A percentile compares a stretch with the other conserved stretches of the same genome.
phyloP scores from a whole-genome alignment of 306 rosid species.

The Prunus davidiana region DNA sequence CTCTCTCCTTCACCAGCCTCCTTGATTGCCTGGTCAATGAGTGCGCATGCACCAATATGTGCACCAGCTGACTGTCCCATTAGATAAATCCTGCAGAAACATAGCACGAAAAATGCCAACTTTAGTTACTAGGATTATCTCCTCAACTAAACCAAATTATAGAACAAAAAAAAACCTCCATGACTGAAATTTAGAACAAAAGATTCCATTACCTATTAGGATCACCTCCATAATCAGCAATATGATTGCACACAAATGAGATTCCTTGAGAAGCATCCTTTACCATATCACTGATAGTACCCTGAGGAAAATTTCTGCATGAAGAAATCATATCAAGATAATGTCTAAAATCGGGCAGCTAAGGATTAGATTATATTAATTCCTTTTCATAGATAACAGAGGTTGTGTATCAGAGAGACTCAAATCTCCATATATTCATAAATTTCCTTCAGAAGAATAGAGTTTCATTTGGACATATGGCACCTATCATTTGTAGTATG shows the following conservation, averaged over 20 bases:
- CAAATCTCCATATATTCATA: neutral
- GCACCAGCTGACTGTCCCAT: slow-evolving; percentile 99
- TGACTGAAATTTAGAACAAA: neutral
- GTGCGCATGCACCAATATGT: slow-evolving; percentile 85
- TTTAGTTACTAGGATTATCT: slow-evolving; percentile 13
- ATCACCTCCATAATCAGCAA: slow-evolving; percentile 92
- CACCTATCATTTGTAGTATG: neutral
- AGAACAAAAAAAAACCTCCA: neutral
- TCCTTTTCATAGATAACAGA: neutral
- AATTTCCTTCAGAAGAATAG: neutral
- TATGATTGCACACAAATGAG: slow-evolving; percentile 83
- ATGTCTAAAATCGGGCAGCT: too few species aligned
- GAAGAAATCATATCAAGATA: slow-evolving; percentile 9
- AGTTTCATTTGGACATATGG: neutral
- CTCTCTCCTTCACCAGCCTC: slow-evolving; percentile 87
- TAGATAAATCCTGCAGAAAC: slow-evolving; percentile 59
- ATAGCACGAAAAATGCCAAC: slow-evolving; percentile 15
- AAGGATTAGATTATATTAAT: neutral
- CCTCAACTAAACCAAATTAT: neutral
- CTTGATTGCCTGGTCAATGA: slow-evolving; percentile 83
- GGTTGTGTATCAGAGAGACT: neutral
- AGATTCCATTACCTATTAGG: slow-evolving; percentile 53
- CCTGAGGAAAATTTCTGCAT: slow-evolving; percentile 93
- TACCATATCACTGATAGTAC: slow-evolving; percentile 87
- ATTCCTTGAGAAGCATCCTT: slow-evolving; percentile 83